Base-by-base conservation (phyloP, 306 rosid genomes). In the Dryas drummondii region DNA sequence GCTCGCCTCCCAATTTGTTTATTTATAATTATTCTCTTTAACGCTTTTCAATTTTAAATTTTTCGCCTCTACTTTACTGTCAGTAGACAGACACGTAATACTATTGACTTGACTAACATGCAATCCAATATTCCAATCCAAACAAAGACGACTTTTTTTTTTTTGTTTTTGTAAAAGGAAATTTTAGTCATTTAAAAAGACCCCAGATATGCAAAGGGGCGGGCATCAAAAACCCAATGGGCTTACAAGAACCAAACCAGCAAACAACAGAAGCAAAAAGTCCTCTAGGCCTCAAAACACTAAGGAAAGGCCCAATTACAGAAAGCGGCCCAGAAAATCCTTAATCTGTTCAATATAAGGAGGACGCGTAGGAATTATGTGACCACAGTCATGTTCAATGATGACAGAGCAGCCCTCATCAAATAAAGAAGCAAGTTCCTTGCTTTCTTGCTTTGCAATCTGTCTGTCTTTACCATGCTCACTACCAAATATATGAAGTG, bases 401-500 rank as follows among this genome's bases (percentile, higher is more conserved):
- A 75, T 76, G 60, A 77, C 87, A 59, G 88, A 83, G 80, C 91
- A 87, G 41, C 86, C 77, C 3, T 58, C 79, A 45, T 91, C 93
- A 19, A 88, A 94, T 27, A 86, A 77, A 26, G 91, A 87, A 77
- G 93, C 92, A 56, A 94, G 96, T 15, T 84, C 86, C 74, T 78
- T 81, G 88, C 98, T 88, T 22, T 74, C 87, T 85, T 82, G 82
- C 81, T 86, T 90, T 32, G 87, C 91, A 57, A 91, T 94, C 80
- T 90, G 96, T 72, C 93, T 85, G 85, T 94, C 96, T 16, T 86
- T 84, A 40, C 96, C 97, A 17, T 82, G 80, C 73, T 88, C 87
- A 52, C 85, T 80, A 19, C 98, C 98, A 45, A 90, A 90, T 72
- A 91, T 80, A 85, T 94, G 97, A 61, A 90, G 96, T 12, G 97